phyloP scores from a whole-genome alignment of 257 asterid genomes.

The Apocynum venetum region DNA sequence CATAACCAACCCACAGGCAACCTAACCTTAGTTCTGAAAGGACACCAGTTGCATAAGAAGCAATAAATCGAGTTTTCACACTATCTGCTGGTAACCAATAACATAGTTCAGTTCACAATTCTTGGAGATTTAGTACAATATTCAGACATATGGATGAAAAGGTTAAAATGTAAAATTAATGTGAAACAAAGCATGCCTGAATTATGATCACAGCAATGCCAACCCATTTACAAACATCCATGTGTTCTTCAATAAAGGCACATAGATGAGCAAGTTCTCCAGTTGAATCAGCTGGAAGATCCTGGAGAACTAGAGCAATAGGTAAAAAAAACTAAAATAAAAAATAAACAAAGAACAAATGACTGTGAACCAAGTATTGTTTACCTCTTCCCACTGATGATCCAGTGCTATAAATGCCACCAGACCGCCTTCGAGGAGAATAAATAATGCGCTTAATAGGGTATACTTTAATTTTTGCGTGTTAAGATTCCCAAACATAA shows the following conservation, averaged over 20 bases:
- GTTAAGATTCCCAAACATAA: constrained; percentile 39
- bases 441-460: constrained; percentile 42
- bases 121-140: not conserved
- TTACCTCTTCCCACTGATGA: constrained; percentile 78
- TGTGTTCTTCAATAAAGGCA: constrained; percentile 49
- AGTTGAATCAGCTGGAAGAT: constrained; percentile 75
- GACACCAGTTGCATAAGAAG: not conserved
- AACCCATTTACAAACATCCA: constrained; percentile 61
- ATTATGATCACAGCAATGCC: constrained; percentile 53
- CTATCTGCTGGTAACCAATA: not conserved
- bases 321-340: constrained; percentile 10
- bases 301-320: constrained; percentile 38
- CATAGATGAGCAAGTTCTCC: constrained; percentile 66
- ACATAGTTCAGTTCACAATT: not conserved
- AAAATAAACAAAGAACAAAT: not conserved
- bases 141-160: not conserved
- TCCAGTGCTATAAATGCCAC: constrained; percentile 69
- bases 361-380: not conserved
- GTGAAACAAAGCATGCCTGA: constrained; percentile 57
- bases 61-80: not conserved
- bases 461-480: constrained; percentile 46
- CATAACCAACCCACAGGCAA: not conserved
- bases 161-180: constrained; percentile 9
- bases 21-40: not conserved
- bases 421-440: constrained; percentile 59